phyloP scores from a whole-genome alignment of 2,329 filamentous ascomycete genomes.

The Xylaria arbuscula region DNA sequence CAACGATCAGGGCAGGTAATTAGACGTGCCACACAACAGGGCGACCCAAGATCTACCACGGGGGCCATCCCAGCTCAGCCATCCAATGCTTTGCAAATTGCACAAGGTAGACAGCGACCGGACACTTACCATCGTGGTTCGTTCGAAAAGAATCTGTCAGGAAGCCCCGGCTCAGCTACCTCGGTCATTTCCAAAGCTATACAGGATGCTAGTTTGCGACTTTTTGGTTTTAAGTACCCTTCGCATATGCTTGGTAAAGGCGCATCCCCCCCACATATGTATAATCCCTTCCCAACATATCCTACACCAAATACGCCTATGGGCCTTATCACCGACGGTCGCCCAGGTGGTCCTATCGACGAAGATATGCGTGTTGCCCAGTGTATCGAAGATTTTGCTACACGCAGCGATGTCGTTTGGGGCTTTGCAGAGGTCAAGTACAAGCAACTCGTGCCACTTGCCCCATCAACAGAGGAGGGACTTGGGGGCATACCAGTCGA shows the following conservation, averaged over 20 bases:
- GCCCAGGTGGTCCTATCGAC: constrained; percentile 70
- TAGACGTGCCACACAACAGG: constrained; percentile 83
- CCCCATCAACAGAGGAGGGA: constrained; percentile 79
- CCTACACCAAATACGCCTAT: constrained; percentile 71
- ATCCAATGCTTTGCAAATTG: constrained; percentile 80
- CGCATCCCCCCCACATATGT: constrained; percentile 77
- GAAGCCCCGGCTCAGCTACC: constrained; percentile 76
- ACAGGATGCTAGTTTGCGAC: constrained; percentile 84
- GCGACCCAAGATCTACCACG: constrained; percentile 73
- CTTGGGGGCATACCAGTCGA: constrained; percentile 72
- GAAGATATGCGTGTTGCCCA: constrained; percentile 84
- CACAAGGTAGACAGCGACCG: constrained; percentile 70
- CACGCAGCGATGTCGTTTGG: constrained; percentile 94
- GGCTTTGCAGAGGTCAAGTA: constrained; percentile 99
- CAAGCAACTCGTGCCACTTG: constrained; percentile 91
- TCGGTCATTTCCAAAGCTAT: constrained; percentile 95
- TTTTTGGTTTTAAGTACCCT: constrained; percentile 78
- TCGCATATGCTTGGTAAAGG: constrained; percentile 71
- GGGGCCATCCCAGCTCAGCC: constrained; percentile 74
- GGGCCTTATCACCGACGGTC: constrained; percentile 76
- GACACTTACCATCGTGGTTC: constrained; percentile 82
- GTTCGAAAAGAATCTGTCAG: constrained; percentile 80
- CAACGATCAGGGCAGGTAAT: constrained; percentile 72
- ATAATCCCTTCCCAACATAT: constrained; percentile 86
- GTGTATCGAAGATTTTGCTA: constrained; percentile 90